A percentile compares a stretch with the other conserved stretches of the same genome.
These are phyloP conservation scores for Leucocoprinus birnbaumii DNA, from an alignment of 768 basidiomycete genomes.

Conservation along the genomic window DNA sequence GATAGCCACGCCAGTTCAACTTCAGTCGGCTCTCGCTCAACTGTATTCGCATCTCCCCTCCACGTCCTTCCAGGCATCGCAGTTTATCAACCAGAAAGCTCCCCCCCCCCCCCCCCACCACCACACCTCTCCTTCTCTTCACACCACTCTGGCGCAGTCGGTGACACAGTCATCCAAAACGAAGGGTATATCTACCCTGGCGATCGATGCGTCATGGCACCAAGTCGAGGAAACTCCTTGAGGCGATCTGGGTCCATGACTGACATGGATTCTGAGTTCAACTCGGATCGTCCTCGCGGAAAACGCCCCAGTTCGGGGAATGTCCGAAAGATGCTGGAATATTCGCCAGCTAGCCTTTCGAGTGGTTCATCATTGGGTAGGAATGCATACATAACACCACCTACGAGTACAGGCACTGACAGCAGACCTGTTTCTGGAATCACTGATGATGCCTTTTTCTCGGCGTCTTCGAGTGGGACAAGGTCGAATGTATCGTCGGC, in stretches of 20 bases:
- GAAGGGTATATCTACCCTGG: slow-evolving; percentile 70
- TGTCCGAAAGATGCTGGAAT: slow-evolving; percentile 37
- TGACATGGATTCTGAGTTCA: slow-evolving; percentile 57
- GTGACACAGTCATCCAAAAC: slow-evolving; percentile 67
- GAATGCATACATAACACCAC: slow-evolving; percentile 40
- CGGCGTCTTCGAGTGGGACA: slow-evolving; percentile 30
- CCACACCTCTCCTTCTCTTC: slow-evolving; percentile 51
- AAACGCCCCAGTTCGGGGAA: slow-evolving; percentile 35
- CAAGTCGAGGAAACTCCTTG: slow-evolving; percentile 41
- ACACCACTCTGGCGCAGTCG: slow-evolving; percentile 64
- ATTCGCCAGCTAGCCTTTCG: slow-evolving; percentile 70
- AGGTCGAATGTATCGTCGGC: slow-evolving; percentile 32
- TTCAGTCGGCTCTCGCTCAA: slow-evolving; percentile 62
- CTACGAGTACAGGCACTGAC: slow-evolving; percentile 33
- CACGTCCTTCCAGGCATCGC: slow-evolving; percentile 68
- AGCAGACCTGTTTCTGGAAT: slow-evolving; percentile 32
- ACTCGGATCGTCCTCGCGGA: slow-evolving; percentile 42
- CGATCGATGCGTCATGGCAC: slow-evolving; percentile 70
- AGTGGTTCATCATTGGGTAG: slow-evolving; percentile 56
- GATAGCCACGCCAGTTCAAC: slow-evolving; percentile 39
- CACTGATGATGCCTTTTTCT: slow-evolving; percentile 39
- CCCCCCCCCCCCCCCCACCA: slow-evolving; percentile 31
- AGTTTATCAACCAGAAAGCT: slow-evolving; percentile 40
- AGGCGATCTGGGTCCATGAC: slow-evolving; percentile 61
- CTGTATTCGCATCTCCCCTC: slow-evolving; percentile 77